Percentiles rank a stretch among this genome's conserved stretches.
phyloP scores from a whole-genome alignment of 148 eudicot species.

The Rhododendron henanense region DNA sequence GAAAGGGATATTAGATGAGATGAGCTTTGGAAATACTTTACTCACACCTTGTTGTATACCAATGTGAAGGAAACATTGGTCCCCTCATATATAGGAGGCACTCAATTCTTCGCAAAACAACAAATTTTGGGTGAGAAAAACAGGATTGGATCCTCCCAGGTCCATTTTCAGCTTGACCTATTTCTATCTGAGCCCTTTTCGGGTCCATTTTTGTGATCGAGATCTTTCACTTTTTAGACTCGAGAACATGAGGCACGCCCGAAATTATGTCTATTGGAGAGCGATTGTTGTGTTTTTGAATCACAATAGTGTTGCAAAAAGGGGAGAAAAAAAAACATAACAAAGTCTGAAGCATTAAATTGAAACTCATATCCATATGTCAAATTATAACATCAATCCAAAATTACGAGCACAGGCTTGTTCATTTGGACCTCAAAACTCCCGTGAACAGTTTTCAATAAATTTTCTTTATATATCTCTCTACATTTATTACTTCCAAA shows the following conservation, averaged over 20 bases:
- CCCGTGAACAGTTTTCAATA: accelerated
- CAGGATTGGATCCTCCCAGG: neutral
- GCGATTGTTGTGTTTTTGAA: too few relatives aligned
- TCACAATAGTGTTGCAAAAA: too few relatives aligned
- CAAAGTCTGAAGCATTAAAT: too few relatives aligned
- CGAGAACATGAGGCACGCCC: neutral
- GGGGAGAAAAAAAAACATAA: too few relatives aligned
- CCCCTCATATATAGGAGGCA: neutral
- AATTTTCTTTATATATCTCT: too few relatives aligned
- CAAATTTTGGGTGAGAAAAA: neutral
- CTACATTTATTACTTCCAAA: too few relatives aligned
- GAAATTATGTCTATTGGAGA: too few relatives aligned
- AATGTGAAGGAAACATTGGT: neutral
- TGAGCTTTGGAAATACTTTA: neutral
- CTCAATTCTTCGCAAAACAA: neutral
- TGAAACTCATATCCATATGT: too few relatives aligned
- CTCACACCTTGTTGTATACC: neutral
- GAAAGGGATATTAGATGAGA: neutral
- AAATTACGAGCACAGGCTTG: too few relatives aligned
- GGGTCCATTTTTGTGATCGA: neutral
- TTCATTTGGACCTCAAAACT: too few relatives aligned
- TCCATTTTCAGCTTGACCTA: too few relatives aligned
- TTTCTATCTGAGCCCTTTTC: neutral
- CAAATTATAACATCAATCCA: too few relatives aligned
- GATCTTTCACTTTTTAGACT: neutral